Evolutionary conservation across 148 eudicot genomes (phyloP).

Genomic region (Fagopyrum homotropicum): DNA sequence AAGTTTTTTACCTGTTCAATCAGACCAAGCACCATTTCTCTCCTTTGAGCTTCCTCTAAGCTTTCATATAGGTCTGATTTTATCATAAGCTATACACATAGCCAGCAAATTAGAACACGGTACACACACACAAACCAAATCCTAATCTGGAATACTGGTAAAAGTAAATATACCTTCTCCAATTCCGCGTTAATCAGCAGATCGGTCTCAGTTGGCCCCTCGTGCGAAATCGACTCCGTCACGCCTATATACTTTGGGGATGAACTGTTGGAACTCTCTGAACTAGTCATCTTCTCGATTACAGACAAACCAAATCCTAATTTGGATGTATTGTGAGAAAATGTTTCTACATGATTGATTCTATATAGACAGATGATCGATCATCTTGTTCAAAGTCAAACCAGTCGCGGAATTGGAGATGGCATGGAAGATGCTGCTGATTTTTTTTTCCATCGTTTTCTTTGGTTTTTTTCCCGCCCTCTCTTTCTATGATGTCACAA

Average conservation of each 20-base stretch:
- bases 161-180: slow-evolving; percentile 29
- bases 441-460: too few species aligned
- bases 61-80: slow-evolving; percentile 56
- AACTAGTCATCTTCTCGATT: slow-evolving; percentile 24
- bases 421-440: too few species aligned
- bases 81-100: slow-evolving; percentile 32
- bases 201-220: slow-evolving; percentile 56
- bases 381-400: too few species aligned
- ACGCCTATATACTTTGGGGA: slow-evolving; percentile 28
- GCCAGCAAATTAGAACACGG: neutral
- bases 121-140: neutral
- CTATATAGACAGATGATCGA: too few species aligned
- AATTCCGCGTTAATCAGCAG: slow-evolving; percentile 41
- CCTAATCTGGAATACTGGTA: too few species aligned
- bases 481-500: too few species aligned
- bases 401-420: too few species aligned
- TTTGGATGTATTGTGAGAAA: too few species aligned
- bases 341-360: too few species aligned
- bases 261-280: slow-evolving; percentile 21
- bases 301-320: slow-evolving; percentile 12
- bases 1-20: slow-evolving; percentile 40
- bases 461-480: too few species aligned
- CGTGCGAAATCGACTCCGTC: slow-evolving; percentile 49
- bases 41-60: slow-evolving; percentile 40
- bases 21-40: slow-evolving; percentile 46